phyloP scores from a whole-genome alignment of 805 yeast genomes.

The Wickerhamomyces silvicola region DNA sequence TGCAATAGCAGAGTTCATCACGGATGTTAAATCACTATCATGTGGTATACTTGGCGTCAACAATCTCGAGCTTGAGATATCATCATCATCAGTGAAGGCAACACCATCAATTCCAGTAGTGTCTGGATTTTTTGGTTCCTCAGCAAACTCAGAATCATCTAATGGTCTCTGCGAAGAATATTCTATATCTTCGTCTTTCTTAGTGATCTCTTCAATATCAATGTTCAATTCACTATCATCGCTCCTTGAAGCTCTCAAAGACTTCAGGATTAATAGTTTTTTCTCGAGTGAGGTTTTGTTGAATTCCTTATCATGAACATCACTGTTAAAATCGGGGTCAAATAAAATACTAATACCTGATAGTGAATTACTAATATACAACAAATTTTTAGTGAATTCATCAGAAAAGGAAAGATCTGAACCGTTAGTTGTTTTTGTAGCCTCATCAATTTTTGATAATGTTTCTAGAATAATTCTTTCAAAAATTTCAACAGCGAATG shows the following conservation, averaged over 20 bases:
- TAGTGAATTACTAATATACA: slow-evolving; percentile 50
- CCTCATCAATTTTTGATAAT: slow-evolving; percentile 34
- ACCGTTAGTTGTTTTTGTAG: slow-evolving; percentile 23
- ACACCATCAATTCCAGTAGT: slow-evolving; percentile 29
- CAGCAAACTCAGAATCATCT: slow-evolving; percentile 17
- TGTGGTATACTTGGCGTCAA: slow-evolving; percentile 25
- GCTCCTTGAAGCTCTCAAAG: slow-evolving; percentile 28
- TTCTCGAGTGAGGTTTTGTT: slow-evolving; percentile 15
- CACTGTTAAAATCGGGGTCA: slow-evolving; percentile 57
- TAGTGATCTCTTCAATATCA: slow-evolving; percentile 29
- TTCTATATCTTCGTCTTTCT: slow-evolving; percentile 23
- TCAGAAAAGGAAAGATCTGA: slow-evolving; percentile 36
- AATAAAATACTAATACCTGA: slow-evolving; percentile 69
- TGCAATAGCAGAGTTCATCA: slow-evolving; percentile 48
- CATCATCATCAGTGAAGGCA: slow-evolving; percentile 32
- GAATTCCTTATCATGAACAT: slow-evolving; percentile 5
- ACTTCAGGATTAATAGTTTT: slow-evolving; percentile 27
- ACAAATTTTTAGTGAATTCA: slow-evolving; percentile 45
- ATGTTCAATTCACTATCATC: slow-evolving; percentile 30
- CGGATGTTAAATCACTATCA: slow-evolving; percentile 30
- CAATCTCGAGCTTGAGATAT: slow-evolving; percentile 27
- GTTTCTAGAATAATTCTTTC: slow-evolving; percentile 39
- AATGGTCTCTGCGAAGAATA: slow-evolving; percentile 6
- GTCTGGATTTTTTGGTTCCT: slow-evolving; percentile 12
- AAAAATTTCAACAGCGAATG: slow-evolving; percentile 55